phyloP scores from a whole-genome alignment of 192 early-diverging fungal species.

The Diversispora epigaea region DNA sequence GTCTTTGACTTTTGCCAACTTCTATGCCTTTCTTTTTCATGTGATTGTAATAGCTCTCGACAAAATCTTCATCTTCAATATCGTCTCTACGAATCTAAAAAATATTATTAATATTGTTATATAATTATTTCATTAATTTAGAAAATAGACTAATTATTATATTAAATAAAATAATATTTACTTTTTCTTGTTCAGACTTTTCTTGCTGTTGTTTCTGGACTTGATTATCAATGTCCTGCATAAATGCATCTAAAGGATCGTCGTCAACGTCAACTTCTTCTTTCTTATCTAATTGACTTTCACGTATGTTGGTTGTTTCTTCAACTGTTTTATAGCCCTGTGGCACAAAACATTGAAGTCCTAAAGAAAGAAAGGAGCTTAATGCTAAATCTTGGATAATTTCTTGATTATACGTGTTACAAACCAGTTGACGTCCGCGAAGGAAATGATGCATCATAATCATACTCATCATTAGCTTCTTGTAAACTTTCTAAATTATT shows the following conservation, averaged over 20 bases:
- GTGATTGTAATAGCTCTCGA: constrained; percentile 73
- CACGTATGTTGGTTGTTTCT: not conserved
- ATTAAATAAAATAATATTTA: not conserved
- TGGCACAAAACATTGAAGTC: constrained; percentile 40
- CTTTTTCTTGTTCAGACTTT: constrained; percentile 55
- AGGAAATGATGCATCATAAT: constrained; percentile 35
- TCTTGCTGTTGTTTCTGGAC: constrained; percentile 43
- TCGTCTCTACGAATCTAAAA: constrained; percentile 59
- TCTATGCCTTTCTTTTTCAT: constrained; percentile 74
- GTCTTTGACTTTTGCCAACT: constrained; percentile 57
- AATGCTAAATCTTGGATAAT: not conserved
- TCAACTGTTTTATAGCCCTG: constrained; percentile 11
- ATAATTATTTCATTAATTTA: not conserved
- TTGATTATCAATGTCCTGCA: constrained; percentile 67
- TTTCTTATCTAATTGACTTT: not conserved
- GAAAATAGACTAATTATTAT: not conserved
- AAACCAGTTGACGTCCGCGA: constrained; percentile 32
- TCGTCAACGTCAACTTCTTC: constrained; percentile 52
- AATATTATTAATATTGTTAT: not conserved
- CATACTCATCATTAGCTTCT: constrained; percentile 36
- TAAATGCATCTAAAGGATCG: constrained; percentile 84
- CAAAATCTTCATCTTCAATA: constrained; percentile 73
- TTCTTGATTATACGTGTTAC: not conserved
- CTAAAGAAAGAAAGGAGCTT: constrained; percentile 16
- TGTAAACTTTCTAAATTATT: constrained; percentile 34